Percentiles rank a stretch among this genome's conserved stretches.
These are phyloP conservation scores for Gremmenia infestans DNA, from an alignment of 2,329 filamentous ascomycete species.

Conservation along the genomic window DNA sequence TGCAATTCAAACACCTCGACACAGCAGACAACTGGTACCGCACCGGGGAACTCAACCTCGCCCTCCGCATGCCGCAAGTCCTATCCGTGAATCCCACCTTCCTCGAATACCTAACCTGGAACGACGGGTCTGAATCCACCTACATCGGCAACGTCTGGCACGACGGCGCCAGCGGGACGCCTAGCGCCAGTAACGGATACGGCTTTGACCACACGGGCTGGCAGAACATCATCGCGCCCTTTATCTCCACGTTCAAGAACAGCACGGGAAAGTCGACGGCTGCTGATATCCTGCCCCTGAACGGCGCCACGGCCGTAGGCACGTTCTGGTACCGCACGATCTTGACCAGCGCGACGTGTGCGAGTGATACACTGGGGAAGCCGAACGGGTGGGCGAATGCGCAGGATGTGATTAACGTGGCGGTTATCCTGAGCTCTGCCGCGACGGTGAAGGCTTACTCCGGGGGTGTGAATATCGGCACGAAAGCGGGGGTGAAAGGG, in stretches of 20 bases:
- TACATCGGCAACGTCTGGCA: conserved; percentile 38
- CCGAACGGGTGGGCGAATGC: conserved; percentile 4
- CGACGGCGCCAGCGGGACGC: conserved; percentile 27
- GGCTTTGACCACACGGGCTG: conserved; percentile 34
- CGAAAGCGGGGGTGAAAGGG: conserved; percentile 1
- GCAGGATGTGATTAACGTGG: conserved; percentile 10
- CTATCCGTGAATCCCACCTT: conserved; percentile 34
- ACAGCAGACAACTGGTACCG: conserved; percentile 31
- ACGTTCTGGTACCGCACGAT: conserved; percentile 30
- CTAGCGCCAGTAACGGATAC: conserved; percentile 26
- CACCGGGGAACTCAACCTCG: conserved; percentile 35
- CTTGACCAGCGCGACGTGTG: conserved; percentile 8
- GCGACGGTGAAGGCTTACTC: conserved; percentile 4
- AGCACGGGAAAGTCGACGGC: conserved; percentile 22
- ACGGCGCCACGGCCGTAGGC: conserved; percentile 18
- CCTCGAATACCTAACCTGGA: conserved; percentile 38
- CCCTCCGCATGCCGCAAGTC: conserved; percentile 29
- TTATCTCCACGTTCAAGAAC: conserved; percentile 35
- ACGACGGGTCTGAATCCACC: conserved; percentile 36
- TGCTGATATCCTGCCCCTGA: conserved; percentile 18
- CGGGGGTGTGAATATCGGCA: conserved; percentile 5
- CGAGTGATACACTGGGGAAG: conserved; percentile 3
- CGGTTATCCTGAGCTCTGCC: background rate
- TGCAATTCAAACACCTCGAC: conserved; percentile 37
- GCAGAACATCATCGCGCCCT: conserved; percentile 32